Evolutionary conservation across 2,329 filamentous ascomycete genomes (phyloP).

Genomic region (Neurospora crassa): DNA sequence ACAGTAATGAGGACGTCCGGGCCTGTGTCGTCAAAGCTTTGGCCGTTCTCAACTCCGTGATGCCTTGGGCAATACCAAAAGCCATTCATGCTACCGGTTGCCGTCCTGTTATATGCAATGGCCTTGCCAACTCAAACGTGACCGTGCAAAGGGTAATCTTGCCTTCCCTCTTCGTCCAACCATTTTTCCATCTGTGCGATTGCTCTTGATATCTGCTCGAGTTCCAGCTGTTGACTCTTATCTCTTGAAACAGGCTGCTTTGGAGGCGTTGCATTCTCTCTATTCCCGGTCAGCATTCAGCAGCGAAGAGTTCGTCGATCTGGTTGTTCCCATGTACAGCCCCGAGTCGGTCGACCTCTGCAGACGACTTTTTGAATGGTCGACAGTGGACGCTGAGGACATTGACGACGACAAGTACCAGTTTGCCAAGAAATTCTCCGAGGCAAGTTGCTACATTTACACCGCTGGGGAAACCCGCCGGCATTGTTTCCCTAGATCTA

Average conservation of each 20-base stretch:
- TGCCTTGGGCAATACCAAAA: conserved; percentile 82
- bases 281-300: conserved; percentile 67
- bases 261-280: conserved; percentile 76
- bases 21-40: conserved; percentile 67
- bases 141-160: conserved; percentile 58
- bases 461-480: background rate
- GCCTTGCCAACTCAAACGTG: conserved; percentile 60
- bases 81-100: conserved; percentile 64
- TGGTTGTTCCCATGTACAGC: conserved; percentile 72
- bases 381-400: conserved; percentile 66
- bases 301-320: conserved; percentile 66
- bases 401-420: conserved; percentile 88
- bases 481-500: background rate
- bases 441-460: conserved; percentile 44
- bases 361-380: conserved; percentile 69
- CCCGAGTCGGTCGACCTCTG: conserved; percentile 62
- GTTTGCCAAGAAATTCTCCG: conserved; percentile 86
- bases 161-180: background rate
- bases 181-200: conserved; percentile 4
- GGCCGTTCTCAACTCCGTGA: conserved; percentile 64
- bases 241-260: conserved; percentile 48
- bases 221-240: conserved; percentile 2
- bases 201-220: conserved; percentile 3
- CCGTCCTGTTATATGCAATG: conserved; percentile 60
- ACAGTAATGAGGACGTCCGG: conserved; percentile 57